Base-by-base conservation (phyloP, 1,139 yeast genomes). In the Zygosaccharomyces sapae region DNA sequence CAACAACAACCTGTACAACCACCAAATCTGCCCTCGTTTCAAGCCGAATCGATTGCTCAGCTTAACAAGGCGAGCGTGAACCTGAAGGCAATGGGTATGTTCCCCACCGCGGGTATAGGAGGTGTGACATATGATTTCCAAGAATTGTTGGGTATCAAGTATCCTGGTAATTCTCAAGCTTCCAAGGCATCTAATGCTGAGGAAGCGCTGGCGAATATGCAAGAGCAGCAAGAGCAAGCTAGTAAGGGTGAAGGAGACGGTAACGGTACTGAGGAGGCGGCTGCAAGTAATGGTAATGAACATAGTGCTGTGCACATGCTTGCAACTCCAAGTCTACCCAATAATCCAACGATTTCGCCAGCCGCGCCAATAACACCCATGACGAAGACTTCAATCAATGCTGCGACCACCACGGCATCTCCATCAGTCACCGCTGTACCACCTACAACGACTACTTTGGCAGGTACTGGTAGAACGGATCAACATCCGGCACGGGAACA, bases 71-170 rank as follows among this genome's bases (percentile, higher is more conserved):
- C 56, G 34, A 57, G 60, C 25, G 42, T 58, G 16, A 57, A 56
- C 35, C 41, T 61, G 10, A 61, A 52, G 33, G 55, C 58, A 24
- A 48, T 55, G 56, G 61, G 56, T 19, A 56, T 53, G 43, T 57
- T 61, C 38, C 66, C 66, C 19, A 62, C 67, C 3, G 68, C 67
- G 6, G 68, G 67, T 25, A 63, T 64, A 33, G 68, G 68, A 38
- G 68, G 68, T 49, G 61, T 64, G 8, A 60, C 64, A 3, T 62
- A 64, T 46, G 69, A 66, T 47, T 58, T 63, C 38, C 67, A 64
- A 47, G 69, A 66, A 35, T 41, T 64, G 20, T 47, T 65, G 33
- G 63, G 65, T 13, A 44, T 62, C 18, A 63, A 63, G 40, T 48
- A 58, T 33, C 53, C 49, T 20, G 51, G 45, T 12, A 55, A 48